These are phyloP conservation scores for Penicillium desertorum DNA, from an alignment of 495 filamentous ascomycete species.

Conservation along the genomic window DNA sequence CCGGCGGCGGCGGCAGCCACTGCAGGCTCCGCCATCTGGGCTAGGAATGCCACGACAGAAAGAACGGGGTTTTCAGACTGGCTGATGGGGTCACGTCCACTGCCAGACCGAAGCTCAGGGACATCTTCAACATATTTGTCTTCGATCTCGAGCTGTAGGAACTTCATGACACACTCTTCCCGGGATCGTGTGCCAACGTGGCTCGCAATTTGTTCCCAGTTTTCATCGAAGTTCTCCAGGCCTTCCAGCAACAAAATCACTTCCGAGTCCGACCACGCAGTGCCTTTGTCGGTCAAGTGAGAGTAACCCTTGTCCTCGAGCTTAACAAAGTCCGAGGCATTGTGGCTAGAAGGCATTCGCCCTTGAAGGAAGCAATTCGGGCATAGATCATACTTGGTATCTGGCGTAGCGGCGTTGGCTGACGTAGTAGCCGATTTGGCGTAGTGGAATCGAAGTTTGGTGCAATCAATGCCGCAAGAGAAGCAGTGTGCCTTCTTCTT, in stretches of 20 bases:
- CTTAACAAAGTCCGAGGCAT: conserved; percentile 73
- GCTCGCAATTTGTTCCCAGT: conserved; percentile 90
- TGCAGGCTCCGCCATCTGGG: conserved; percentile 80
- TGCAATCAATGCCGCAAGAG: conserved; percentile 91
- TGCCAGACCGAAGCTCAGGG: conserved; percentile 60
- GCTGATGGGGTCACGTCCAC: conserved; percentile 80
- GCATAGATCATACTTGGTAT: conserved; percentile 80
- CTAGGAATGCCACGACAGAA: conserved; percentile 90
- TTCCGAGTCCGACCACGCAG: conserved; percentile 88
- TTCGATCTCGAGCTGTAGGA: conserved; percentile 87
- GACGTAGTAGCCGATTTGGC: conserved; percentile 58
- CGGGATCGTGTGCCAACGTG: conserved; percentile 88
- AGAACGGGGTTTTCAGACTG: conserved; percentile 93
- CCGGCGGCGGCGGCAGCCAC: conserved; percentile 87
- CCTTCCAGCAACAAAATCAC: conserved; percentile 82
- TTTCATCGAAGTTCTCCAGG: conserved; percentile 86
- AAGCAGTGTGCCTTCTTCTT: conserved; percentile 78
- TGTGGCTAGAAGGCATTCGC: conserved; percentile 71
- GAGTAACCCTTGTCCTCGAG: conserved; percentile 82
- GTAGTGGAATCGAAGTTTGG: conserved; percentile 85
- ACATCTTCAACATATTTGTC: conserved; percentile 84
- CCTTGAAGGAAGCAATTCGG: conserved; percentile 84
- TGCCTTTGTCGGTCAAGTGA: conserved; percentile 70
- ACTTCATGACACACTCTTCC: conserved; percentile 95
- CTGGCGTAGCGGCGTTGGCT: conserved; percentile 54